phyloP scores from a whole-genome alignment of 2,329 filamentous ascomycete genomes.

The Aspergillus oerlinghausenensis region DNA sequence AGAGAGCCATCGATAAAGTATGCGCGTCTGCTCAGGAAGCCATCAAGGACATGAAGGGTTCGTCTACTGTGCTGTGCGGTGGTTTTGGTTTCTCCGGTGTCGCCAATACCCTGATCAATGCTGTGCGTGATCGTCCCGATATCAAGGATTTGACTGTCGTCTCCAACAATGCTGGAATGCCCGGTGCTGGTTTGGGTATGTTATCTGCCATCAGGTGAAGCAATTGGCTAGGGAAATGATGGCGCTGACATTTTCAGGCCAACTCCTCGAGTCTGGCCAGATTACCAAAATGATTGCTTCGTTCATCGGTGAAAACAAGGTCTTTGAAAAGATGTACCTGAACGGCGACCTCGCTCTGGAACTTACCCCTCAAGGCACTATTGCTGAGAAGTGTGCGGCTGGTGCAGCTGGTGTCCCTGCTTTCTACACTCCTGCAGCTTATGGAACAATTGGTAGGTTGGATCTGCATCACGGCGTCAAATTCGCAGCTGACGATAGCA shows the following conservation, averaged over 20 bases:
- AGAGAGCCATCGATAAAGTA: constrained; percentile 69
- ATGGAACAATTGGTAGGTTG: constrained; percentile 60
- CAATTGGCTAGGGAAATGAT: not conserved
- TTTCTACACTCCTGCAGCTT: constrained; percentile 77
- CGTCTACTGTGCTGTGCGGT: constrained; percentile 67
- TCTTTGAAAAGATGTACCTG: constrained; percentile 83
- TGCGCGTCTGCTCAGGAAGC: constrained; percentile 65
- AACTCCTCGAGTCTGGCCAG: constrained; percentile 67
- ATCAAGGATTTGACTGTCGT: constrained; percentile 65
- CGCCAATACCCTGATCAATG: constrained; percentile 50
- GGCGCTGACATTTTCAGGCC: constrained; percentile 43
- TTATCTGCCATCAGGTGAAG: not conserved
- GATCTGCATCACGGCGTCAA: constrained; percentile 36
- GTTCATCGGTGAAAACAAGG: constrained; percentile 77
- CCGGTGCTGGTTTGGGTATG: constrained; percentile 65
- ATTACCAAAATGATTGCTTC: constrained; percentile 70
- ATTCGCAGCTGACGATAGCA: constrained; percentile 20
- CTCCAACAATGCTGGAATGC: constrained; percentile 76
- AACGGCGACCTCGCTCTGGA: constrained; percentile 80
- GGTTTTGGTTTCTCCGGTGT: constrained; percentile 73
- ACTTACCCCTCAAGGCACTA: constrained; percentile 81
- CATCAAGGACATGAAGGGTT: constrained; percentile 66
- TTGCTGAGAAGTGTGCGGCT: constrained; percentile 79
- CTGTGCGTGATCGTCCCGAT: constrained; percentile 57
- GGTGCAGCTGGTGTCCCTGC: constrained; percentile 84